Percentiles rank a stretch among this genome's conserved stretches.
phyloP scores from a whole-genome alignment of 306 rosid species.

The Hippophae gyantsensis region DNA sequence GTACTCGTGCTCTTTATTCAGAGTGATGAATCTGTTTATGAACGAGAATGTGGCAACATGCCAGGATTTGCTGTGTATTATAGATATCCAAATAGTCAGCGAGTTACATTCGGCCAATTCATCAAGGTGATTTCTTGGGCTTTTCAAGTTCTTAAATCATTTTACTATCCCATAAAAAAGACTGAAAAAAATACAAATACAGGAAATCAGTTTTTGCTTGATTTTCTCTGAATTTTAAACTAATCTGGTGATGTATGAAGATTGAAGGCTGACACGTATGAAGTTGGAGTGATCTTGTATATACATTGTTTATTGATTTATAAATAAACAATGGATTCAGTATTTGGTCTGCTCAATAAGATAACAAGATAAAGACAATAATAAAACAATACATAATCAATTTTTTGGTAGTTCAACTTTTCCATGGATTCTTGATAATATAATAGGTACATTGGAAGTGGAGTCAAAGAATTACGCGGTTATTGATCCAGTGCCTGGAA shows the following conservation, averaged over 20 bases:
- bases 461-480: slow-evolving; percentile 92
- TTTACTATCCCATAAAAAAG: neutral
- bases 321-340: no score
- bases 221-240: no score
- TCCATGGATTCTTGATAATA: slow-evolving; percentile 10
- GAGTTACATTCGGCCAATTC: slow-evolving; percentile 90
- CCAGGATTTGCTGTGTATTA: slow-evolving; percentile 98
- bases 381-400: neutral
- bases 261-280: no score
- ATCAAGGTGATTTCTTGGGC: slow-evolving; percentile 59
- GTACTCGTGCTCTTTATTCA: slow-evolving; percentile 27
- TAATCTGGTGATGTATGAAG: no score
- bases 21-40: slow-evolving; percentile 95
- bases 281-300: no score
- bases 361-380: no score
- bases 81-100: slow-evolving; percentile 85
- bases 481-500: slow-evolving; percentile 87
- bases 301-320: no score
- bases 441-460: slow-evolving; percentile 97
- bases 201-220: no score
- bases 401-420: neutral
- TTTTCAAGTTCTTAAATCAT: slow-evolving; percentile 1
- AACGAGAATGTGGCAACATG: slow-evolving; percentile 98
- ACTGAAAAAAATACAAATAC: neutral
- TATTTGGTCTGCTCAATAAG: no score